phyloP scores from a whole-genome alignment of 768 basidiomycete species.

The Xerocomellus dryophilus region DNA sequence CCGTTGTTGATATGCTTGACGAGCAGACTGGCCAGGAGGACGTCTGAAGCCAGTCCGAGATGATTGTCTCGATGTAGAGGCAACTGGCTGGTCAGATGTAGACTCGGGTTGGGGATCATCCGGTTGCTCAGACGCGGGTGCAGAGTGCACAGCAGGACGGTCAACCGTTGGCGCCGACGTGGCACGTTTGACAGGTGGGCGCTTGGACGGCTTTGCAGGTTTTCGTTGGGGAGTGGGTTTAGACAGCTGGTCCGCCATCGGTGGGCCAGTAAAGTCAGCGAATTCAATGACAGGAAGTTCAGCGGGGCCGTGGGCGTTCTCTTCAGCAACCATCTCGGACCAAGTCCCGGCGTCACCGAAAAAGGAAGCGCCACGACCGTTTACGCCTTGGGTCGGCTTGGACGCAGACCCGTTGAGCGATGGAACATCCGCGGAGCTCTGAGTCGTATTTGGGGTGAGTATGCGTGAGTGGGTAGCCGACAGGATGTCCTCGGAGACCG shows the following conservation, averaged over 20 bases:
- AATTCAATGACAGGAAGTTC: constrained; percentile 82
- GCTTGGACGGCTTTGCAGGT: constrained; percentile 40
- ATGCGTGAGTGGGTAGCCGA: constrained; percentile 49
- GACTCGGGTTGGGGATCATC: constrained; percentile 18
- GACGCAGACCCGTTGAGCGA: constrained; percentile 23
- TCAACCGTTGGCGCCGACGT: constrained; percentile 34
- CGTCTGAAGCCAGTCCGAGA: constrained; percentile 32
- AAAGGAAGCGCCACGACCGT: constrained; percentile 44
- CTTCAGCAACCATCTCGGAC: constrained; percentile 85
- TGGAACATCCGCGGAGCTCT: constrained; percentile 49
- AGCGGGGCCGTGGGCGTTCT: constrained; percentile 57
- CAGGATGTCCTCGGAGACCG: constrained; percentile 60
- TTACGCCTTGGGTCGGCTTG: constrained; percentile 26
- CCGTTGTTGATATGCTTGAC: constrained; percentile 83
- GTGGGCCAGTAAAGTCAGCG: constrained; percentile 47
- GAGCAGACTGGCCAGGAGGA: constrained; percentile 57
- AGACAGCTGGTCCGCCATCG: constrained; percentile 27
- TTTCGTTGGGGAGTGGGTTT: constrained; percentile 41
- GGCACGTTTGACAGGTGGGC: constrained; percentile 34
- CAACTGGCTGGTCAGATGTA: constrained; percentile 33
- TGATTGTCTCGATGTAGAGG: constrained; percentile 39
- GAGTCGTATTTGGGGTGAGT: constrained; percentile 67
- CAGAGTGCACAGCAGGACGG: constrained; percentile 15
- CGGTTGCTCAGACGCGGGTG: constrained; percentile 11
- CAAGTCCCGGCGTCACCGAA: constrained; percentile 58